A percentile compares a stretch with the other conserved stretches of the same genome.
Evolutionary conservation across 257 asterid species (phyloP).

Genomic region (Solanum corneliomulleri): DNA sequence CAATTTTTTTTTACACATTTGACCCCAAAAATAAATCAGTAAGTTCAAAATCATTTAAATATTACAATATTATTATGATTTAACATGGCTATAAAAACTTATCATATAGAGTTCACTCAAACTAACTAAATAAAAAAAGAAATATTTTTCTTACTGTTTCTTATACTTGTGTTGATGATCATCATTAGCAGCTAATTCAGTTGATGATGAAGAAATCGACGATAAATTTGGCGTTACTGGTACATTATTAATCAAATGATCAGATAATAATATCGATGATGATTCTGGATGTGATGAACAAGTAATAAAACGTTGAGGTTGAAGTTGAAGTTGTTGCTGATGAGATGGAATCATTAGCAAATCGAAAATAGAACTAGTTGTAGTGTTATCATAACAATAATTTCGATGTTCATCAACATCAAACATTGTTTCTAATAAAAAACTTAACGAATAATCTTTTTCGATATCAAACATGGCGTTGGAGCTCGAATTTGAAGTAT

Average conservation of each 20-base stretch:
- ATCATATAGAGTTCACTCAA: background rate
- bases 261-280: constrained; percentile 3
- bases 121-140: background rate
- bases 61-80: background rate
- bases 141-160: constrained; percentile 22
- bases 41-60: background rate
- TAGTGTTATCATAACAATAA: too few species aligned
- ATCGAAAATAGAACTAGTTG: background rate
- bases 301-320: background rate
- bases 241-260: background rate
- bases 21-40: background rate
- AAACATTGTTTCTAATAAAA: background rate
- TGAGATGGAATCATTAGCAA: background rate
- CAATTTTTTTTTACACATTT: background rate
- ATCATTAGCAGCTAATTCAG: constrained; percentile 29
- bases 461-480: background rate
- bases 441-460: background rate
- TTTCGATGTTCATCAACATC: background rate
- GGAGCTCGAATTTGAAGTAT: background rate
- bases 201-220: constrained; percentile 41
- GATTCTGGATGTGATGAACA: background rate
- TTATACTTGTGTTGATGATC: constrained; percentile 1
- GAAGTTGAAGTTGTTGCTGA: too few species aligned
- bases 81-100: background rate
- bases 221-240: constrained; percentile 3